Conservation (phyloP, 179 eudicot genomes). For the Heliamphora pulchella region DNA sequence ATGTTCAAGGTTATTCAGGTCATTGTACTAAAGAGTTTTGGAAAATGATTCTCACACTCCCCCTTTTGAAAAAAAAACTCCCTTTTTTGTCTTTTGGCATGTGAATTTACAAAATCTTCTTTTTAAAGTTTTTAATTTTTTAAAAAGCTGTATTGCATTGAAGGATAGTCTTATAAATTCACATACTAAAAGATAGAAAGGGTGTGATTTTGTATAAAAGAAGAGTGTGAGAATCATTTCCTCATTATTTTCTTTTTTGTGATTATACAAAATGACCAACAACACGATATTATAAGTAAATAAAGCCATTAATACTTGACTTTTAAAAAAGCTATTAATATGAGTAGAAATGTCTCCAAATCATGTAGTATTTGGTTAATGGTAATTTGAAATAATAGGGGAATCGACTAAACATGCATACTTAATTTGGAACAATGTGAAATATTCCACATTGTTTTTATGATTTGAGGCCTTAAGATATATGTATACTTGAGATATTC, state of each 20-base stretch:
- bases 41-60: too few species aligned
- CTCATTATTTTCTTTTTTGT: background rate
- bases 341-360: background rate
- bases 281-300: background rate
- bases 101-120: too few species aligned
- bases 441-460: background rate
- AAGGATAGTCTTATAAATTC: too few species aligned
- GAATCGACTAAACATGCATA: background rate
- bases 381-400: background rate
- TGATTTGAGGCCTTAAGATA: background rate
- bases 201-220: too few species aligned
- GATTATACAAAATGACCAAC: background rate
- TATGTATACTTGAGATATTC: background rate
- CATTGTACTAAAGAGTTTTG: too few species aligned
- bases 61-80: too few species aligned
- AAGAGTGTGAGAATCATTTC: too few species aligned
- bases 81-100: too few species aligned
- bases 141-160: too few species aligned
- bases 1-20: background rate
- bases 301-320: background rate
- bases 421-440: background rate
- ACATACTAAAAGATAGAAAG: too few species aligned
- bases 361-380: background rate
- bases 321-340: too few species aligned
- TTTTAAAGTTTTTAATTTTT: too few species aligned